Evolutionary conservation across 495 filamentous ascomycete genomes (phyloP).

Genomic region (Aspergillus cavernicola): DNA sequence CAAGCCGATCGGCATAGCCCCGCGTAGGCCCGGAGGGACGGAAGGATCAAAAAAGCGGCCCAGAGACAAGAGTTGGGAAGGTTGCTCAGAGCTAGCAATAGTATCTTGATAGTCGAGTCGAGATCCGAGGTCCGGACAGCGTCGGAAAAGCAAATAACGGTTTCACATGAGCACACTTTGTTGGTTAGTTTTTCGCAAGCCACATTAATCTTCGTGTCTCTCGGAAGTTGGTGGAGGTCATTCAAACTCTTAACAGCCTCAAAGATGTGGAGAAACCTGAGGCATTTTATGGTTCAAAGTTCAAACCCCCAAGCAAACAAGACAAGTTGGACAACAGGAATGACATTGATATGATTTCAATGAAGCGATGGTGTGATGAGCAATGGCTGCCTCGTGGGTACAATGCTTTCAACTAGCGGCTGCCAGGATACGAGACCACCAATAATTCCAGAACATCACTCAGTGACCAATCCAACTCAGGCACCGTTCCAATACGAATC

Average conservation of each 20-base stretch:
- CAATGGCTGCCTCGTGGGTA: slow-evolving; percentile 1
- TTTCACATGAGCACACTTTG: background rate
- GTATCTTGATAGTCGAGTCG: background rate
- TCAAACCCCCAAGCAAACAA: background rate
- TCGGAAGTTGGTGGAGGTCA: too few relatives aligned
- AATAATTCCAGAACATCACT: background rate
- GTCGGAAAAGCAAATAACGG: background rate
- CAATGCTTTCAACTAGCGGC: background rate
- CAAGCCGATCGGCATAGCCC: slow-evolving; percentile 11
- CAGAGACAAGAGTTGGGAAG: background rate
- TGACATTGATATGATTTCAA: background rate
- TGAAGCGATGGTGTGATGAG: background rate
- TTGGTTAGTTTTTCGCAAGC: background rate
- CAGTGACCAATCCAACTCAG: background rate
- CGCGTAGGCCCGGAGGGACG: slow-evolving; percentile 8
- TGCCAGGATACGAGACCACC: background rate
- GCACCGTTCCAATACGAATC: background rate
- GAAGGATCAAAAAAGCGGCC: slow-evolving; percentile 13
- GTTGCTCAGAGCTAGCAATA: background rate
- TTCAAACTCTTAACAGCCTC: background rate
- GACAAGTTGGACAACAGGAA: background rate
- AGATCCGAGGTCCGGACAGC: slow-evolving; percentile 3
- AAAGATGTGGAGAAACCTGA: background rate
- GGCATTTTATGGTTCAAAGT: background rate
- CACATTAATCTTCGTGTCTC: background rate